These are phyloP conservation scores for Salix koriyanagi DNA, from an alignment of 345 rosid genomes.

Conservation along the genomic window DNA sequence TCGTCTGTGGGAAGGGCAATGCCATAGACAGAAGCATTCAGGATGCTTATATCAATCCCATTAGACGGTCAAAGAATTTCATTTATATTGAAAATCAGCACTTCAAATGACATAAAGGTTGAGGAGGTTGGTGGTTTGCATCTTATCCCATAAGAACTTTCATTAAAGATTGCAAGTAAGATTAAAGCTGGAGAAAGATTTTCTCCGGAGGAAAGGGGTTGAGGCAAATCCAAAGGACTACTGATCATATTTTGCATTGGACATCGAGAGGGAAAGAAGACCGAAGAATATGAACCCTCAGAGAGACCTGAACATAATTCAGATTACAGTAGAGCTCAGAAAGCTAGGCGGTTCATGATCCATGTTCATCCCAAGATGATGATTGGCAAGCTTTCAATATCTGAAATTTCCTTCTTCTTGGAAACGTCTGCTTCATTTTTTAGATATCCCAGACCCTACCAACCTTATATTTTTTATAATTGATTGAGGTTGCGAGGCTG, in stretches of 20 bases:
- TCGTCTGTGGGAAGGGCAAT: constrained; percentile 33
- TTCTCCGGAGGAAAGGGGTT: constrained; percentile 29
- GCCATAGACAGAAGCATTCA: constrained; percentile 46
- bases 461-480: not conserved
- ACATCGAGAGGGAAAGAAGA: constrained; percentile 31
- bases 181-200: constrained; percentile 49
- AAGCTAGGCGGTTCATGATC: constrained; percentile 51
- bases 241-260: constrained; percentile 51
- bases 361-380: constrained; percentile 56
- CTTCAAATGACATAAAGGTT: constrained; percentile 19
- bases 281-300: constrained; percentile 32
- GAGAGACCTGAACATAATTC: constrained; percentile 35
- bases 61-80: constrained; percentile 44
- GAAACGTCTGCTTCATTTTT: not conserved
- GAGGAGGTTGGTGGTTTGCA: constrained; percentile 34
- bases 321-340: constrained; percentile 43
- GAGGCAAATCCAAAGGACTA: constrained; percentile 44
- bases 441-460: not conserved
- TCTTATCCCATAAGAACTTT: constrained; percentile 48
- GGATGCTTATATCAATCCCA: constrained; percentile 46
- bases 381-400: constrained; percentile 37
- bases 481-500: not conserved
- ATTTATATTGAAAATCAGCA: constrained; percentile 49
- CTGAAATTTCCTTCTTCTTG: not conserved
- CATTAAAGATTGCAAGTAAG: constrained; percentile 44